A percentile compares a stretch with the other conserved stretches of the same genome.
Evolutionary conservation across 169 alveolate genomes (phyloP).

Genomic region (Plasmodium relictum): DNA sequence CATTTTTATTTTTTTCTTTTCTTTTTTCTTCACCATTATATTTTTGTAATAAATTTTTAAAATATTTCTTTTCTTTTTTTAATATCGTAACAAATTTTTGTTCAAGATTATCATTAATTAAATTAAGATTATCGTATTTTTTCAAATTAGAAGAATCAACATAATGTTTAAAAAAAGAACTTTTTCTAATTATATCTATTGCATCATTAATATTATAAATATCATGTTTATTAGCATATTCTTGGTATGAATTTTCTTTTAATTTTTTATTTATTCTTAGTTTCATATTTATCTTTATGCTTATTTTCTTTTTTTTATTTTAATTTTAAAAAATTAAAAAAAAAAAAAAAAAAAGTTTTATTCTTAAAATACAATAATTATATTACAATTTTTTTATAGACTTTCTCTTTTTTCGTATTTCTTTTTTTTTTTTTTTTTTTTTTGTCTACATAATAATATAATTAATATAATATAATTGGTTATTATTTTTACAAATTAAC

Average conservation of each 20-base stretch:
- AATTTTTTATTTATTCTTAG: conserved; percentile 31
- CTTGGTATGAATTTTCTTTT: conserved; percentile 57
- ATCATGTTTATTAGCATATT: conserved; percentile 24
- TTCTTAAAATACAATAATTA: not conserved
- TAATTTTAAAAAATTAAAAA: too few species aligned
- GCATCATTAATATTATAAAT: conserved; percentile 34
- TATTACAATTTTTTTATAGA: not conserved
- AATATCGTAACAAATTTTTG: not conserved
- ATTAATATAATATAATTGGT: too few species aligned
- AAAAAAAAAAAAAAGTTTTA: not conserved
- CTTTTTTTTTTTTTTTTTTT: not conserved
- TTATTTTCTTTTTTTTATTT: not conserved
- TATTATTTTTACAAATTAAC: too few species aligned
- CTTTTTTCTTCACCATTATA: not conserved
- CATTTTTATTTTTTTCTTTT: not conserved
- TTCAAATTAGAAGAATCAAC: not conserved
- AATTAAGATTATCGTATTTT: not conserved
- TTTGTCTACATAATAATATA: too few species aligned
- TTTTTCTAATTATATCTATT: conserved; percentile 23
- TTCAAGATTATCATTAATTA: not conserved
- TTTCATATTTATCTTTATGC: conserved; percentile 17
- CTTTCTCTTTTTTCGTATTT: not conserved
- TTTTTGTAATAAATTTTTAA: conserved; percentile 2
- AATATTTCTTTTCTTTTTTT: not conserved
- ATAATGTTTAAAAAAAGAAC: conserved; percentile 29